Conservation (phyloP, 73 alveolate genomes). For the Uronychia binucleata region DNA sequence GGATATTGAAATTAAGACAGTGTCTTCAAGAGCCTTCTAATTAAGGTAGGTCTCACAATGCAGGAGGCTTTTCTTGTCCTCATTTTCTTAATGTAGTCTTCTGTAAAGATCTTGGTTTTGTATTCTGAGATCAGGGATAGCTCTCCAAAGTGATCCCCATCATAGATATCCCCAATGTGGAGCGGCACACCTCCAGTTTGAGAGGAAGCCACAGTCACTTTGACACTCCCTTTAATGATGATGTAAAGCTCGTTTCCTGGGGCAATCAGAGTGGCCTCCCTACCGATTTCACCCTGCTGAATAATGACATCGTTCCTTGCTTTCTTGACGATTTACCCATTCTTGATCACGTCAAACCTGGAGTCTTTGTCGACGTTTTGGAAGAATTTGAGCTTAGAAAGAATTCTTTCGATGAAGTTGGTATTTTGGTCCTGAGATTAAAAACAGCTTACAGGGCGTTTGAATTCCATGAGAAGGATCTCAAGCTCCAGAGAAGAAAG, state of each 20-base stretch:
- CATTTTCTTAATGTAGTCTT: background rate
- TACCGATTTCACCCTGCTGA: background rate
- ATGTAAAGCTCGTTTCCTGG: constrained; percentile 42
- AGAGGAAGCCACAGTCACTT: constrained; percentile 29
- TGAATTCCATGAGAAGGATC: background rate
- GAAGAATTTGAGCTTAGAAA: background rate
- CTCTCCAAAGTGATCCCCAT: constrained; percentile 58
- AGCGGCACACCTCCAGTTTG: constrained; percentile 45
- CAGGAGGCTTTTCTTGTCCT: background rate
- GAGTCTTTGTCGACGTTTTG: background rate
- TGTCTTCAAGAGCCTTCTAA: background rate
- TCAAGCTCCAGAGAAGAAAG: background rate
- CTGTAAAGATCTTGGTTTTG: background rate
- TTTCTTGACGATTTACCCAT: background rate
- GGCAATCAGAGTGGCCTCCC: background rate
- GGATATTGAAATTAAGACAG: background rate
- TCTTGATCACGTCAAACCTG: background rate
- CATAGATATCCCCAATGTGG: constrained; percentile 27
- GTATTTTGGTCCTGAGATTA: background rate
- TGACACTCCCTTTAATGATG: constrained; percentile 50
- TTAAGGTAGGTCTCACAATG: background rate
- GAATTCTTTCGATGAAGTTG: background rate
- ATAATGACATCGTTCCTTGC: background rate
- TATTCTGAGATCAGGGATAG: constrained; percentile 17
- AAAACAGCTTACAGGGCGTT: background rate